Base-by-base conservation (phyloP, 208 protist species). In the Spironucleus salmonicida region DNA sequence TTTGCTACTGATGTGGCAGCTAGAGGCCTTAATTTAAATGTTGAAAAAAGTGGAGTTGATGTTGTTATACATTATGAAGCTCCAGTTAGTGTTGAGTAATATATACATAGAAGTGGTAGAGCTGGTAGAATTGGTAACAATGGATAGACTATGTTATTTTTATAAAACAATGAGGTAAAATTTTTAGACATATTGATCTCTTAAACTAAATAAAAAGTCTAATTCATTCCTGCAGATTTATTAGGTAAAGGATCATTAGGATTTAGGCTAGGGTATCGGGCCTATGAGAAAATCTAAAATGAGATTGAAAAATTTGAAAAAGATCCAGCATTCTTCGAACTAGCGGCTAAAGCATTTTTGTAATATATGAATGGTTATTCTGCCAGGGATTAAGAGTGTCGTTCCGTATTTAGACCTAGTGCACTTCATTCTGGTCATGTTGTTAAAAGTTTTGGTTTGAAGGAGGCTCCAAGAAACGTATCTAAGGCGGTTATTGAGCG, bases 61-160 rank as follows among this genome's bases (percentile, higher is more conserved):
- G 34, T 71, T 45, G 64, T 71, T 15, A 42, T 71, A 15, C 64
- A 71, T 45, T 71, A 49, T 71, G 64, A 71, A 49, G 64, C 64
- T 49, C 64, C 64, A 32, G 19, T 4, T 32, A 42, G 30, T 35
- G 11, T 35, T 49, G 64, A 71, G 34, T 35, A 71, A 45, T 71
- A 71, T 38, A 35, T 71, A 11, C 64, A 71, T n/a, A 40, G 64
- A 40, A 35, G 9, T 40, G 64, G 64, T 11, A n/a, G 64, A 42
- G 64, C 64, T 42, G 64, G 38, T 32, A n/a, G 64, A 32, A 71
- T 71, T 11, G 64, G 64, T 11, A 19, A 71, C 7, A 9, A 4
- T 40, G 64, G 64, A 4, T 9, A 45, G 34, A 49, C 2, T 35
- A 45, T 45, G 7, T 38, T 71, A 32, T 71, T 71, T 49, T 4